These are phyloP conservation scores for Neoboletus magnificus DNA, from an alignment of 768 basidiomycete genomes.

Conservation along the genomic window DNA sequence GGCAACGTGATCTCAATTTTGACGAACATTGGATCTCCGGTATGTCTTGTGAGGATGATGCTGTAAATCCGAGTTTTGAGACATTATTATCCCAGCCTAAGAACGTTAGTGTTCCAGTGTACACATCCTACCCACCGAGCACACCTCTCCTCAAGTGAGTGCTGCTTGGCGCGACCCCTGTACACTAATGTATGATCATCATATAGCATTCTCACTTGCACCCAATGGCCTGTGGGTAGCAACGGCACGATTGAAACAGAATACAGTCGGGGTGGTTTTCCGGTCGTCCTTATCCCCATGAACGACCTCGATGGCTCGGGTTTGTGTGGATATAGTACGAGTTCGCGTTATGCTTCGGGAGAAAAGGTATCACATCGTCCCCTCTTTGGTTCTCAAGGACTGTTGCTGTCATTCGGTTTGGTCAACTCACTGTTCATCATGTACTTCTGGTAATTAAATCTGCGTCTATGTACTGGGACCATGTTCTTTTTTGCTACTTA, in stretches of 20 bases:
- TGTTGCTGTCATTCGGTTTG: constrained; percentile 9
- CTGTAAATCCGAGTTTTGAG: not conserved
- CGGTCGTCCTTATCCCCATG: constrained; percentile 53
- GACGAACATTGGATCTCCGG: constrained; percentile 75
- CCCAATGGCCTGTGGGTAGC: constrained; percentile 66
- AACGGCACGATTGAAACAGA: constrained; percentile 57
- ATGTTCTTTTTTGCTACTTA: not conserved
- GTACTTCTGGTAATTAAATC: constrained; percentile 2
- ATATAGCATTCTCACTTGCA: constrained; percentile 58
- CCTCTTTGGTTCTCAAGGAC: not conserved
- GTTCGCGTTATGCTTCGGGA: constrained; percentile 5
- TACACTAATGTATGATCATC: not conserved
- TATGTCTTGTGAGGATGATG: constrained; percentile 23
- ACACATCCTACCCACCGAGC: constrained; percentile 48
- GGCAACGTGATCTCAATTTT: constrained; percentile 58
- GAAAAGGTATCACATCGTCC: not conserved
- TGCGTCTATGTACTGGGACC: not conserved
- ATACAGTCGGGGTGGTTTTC: constrained; percentile 61
- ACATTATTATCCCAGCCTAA: constrained; percentile 41
- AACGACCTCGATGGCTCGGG: constrained; percentile 34
- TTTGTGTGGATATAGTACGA: constrained; percentile 31
- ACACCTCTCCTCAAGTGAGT: constrained; percentile 58
- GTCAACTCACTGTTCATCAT: not conserved
- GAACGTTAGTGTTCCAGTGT: constrained; percentile 55
- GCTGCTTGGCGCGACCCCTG: not conserved